A percentile compares a stretch with the other conserved stretches of the same genome.
These are phyloP conservation scores for Starmerella gropengiesseri DNA, from an alignment of 805 yeast genomes.

Conservation along the genomic window DNA sequence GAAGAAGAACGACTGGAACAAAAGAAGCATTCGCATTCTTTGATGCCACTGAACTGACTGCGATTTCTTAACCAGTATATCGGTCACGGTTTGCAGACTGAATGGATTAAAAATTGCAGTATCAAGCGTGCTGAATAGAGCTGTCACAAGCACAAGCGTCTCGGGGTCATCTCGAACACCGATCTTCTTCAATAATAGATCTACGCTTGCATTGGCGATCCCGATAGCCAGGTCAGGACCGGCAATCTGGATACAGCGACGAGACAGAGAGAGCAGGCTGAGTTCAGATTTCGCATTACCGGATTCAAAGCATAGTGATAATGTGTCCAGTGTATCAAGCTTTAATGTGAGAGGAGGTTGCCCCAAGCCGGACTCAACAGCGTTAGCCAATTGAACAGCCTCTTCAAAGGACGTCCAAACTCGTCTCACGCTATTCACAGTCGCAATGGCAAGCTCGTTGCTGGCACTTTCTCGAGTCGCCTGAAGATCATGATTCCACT, in stretches of 20 bases:
- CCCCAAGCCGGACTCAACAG: background rate
- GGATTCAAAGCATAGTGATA: slow-evolving; percentile 6
- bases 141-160: slow-evolving; percentile 35
- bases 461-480: slow-evolving; percentile 15
- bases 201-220: slow-evolving; percentile 42
- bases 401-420: background rate
- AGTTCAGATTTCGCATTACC: slow-evolving; percentile 5
- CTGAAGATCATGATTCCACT: slow-evolving; percentile 17
- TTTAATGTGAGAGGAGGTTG: background rate
- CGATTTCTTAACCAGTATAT: slow-evolving; percentile 3
- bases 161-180: slow-evolving; percentile 73
- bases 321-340: background rate
- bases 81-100: slow-evolving; percentile 35
- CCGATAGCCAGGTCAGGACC: too few species aligned
- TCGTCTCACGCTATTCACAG: background rate
- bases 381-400: background rate
- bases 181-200: slow-evolving; percentile 50
- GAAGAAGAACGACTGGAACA: slow-evolving; percentile 60
- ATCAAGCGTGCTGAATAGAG: slow-evolving; percentile 38
- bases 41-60: slow-evolving; percentile 46
- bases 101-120: slow-evolving; percentile 37
- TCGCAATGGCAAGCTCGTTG: slow-evolving; percentile 9
- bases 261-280: slow-evolving; percentile 14
- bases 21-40: slow-evolving; percentile 51
- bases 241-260: slow-evolving; percentile 43